Base-by-base conservation (phyloP, 331 rosid species). In the Malus hybrid region DNA sequence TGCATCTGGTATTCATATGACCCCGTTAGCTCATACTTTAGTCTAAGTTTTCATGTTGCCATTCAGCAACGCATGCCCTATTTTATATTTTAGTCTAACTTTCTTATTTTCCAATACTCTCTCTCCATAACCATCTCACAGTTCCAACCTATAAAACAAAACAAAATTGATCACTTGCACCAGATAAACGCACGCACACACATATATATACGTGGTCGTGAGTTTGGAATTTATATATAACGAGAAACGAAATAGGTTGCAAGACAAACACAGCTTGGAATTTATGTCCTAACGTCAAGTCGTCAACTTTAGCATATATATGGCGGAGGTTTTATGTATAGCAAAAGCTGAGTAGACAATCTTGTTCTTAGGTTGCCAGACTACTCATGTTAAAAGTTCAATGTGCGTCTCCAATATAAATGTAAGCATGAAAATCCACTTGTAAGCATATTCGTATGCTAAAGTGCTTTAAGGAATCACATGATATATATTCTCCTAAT, bases 381-480 rank as follows among this genome's bases (percentile, higher is more conserved):
- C 57, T 57, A 24, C 48, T 71, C 48, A 62, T 61, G 61, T 39
- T 12, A 57, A n/a, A 57, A 57, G 29, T 57, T 60, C 57, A 52
- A 52, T 52, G 57, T 50, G 19, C 7, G 55, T 50, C 55, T 50
- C n/a, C 3, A 60, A 11, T 7, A 36, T 18, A 22, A 48, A 12
- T 14, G 55, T 14, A 7, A 50, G 20, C 62, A 16, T 39, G 72
- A 63, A 24, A 70, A 70, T 20, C 75, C 39, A 42, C 20, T 52
- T 55, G 73, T 44, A 72, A 77, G 85, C 87, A 87, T 67, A 79
- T 77, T 72, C 70, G 32, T 64, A 61, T 70, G 69, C 69, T 46
- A 34, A 73, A 73, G 84, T 75, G 86, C 72, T 70, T 80, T 34
- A 67, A 67, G 87, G 88, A 86, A 84, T 86, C 82, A 71, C 76